Evolutionary conservation across 805 yeast genomes (phyloP), one percentile per base, ranked within the genome.

Genomic region (Lipomyces japonicus): DNA sequence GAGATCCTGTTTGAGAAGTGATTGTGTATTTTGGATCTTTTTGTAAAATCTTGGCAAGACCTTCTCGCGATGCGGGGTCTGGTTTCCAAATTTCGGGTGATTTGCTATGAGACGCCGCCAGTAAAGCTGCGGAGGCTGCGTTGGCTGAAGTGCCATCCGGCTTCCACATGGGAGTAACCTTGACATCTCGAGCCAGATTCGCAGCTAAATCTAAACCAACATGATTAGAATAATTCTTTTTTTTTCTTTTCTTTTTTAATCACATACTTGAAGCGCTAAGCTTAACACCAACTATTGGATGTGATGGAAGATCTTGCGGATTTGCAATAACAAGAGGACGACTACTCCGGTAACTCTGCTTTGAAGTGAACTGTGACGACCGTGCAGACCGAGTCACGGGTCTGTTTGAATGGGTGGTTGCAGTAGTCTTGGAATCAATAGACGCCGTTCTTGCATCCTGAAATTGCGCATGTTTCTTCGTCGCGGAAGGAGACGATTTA

Each of bases 1-100:
- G 19, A 7, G 37, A 34, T 14, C 39, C 46, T 26, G 50, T 47
- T 50, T 44, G 48, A 31, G 60, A 41, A 39, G 56, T 48, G 37
- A 48, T 22, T 73, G 71, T 51, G 77, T 78, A 39, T 70, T 76
- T 75, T 50, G 71, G 71, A 56, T 61, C 62, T 47, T 61, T 60
- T 42, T 67, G 67, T 36, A 66, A 66, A 45, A 76, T 74, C 0
- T 84, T 78, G 14, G 84, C 83, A 23, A 77, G 67, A 26, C 82
- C 84, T 25, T 82, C 82, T 9, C 47, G 53, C 39, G 73, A 72
- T 22, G 78, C 75, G 10, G 84, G 84, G 42, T 76, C 77, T 25
- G 66, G 68, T 59, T 48, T 55, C 68, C 68, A 62, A 53, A 57
- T 52, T 48, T 53, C 70, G 38, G 66, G 75, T n/a, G 67, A 62